Percentiles rank a stretch among this genome's conserved stretches.
Evolutionary conservation across 495 filamentous ascomycete genomes (phyloP).

Genomic region (Penicillium dipodomyicola): DNA sequence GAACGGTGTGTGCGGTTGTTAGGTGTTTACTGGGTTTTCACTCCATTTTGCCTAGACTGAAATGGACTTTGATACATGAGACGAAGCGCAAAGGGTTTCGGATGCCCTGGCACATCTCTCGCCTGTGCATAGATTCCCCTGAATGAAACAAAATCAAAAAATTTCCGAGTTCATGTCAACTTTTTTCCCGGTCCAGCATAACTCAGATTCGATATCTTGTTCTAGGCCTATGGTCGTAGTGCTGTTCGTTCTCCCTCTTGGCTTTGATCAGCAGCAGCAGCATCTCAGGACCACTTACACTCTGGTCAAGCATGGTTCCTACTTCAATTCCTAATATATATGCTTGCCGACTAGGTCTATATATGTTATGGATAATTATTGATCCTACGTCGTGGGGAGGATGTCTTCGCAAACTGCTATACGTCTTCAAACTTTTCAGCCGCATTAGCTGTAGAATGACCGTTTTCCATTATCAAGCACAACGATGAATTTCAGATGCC

Average conservation of each 20-base stretch:
- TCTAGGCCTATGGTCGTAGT: constrained; percentile 4
- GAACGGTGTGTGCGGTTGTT: constrained; percentile 44
- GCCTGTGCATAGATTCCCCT: constrained; percentile 54
- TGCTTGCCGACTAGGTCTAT: too few species aligned
- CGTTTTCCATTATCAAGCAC: not conserved
- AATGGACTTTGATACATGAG: constrained; percentile 42
- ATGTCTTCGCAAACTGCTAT: not conserved
- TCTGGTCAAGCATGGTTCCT: not conserved
- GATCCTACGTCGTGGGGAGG: not conserved
- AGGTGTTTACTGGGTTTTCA: constrained; percentile 45
- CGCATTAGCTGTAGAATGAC: not conserved
- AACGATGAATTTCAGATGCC: not conserved
- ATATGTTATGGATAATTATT: not conserved
- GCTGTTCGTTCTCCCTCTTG: not conserved
- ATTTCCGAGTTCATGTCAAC: constrained; percentile 36
- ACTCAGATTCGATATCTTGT: not conserved
- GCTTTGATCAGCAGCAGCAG: not conserved
- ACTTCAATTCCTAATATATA: too few species aligned
- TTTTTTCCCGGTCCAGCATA: not conserved
- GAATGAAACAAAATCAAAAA: constrained; percentile 52
- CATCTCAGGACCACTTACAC: not conserved
- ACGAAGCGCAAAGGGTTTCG: constrained; percentile 44
- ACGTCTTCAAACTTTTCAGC: not conserved
- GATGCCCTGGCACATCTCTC: constrained; percentile 43
- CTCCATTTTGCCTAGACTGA: constrained; percentile 33